These are phyloP conservation scores for Beauveria medogensis DNA, from an alignment of 2,329 filamentous ascomycete species.

Conservation along the genomic window DNA sequence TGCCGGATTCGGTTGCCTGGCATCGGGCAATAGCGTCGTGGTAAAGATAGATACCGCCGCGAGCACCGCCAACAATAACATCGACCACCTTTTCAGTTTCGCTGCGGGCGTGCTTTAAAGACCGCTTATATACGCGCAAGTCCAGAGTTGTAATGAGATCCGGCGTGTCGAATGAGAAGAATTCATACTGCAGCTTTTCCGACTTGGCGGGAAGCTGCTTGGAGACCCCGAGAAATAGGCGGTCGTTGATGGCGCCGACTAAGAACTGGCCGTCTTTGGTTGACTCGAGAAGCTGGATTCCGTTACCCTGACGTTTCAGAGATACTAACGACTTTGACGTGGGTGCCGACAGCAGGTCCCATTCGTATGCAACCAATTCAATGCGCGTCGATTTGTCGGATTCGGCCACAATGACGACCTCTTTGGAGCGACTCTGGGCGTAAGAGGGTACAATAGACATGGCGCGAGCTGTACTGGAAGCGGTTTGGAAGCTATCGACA, in stretches of 20 bases:
- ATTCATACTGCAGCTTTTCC: slow-evolving; percentile 38
- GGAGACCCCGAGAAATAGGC: slow-evolving; percentile 27
- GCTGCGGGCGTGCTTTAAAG: slow-evolving; percentile 17
- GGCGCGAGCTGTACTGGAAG: slow-evolving; percentile 36
- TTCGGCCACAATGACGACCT: slow-evolving; percentile 41
- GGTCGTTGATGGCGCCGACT: slow-evolving; percentile 31
- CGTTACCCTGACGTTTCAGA: slow-evolving; percentile 27
- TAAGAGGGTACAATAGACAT: slow-evolving; percentile 31
- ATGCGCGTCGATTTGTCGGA: slow-evolving; percentile 26
- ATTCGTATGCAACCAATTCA: slow-evolving; percentile 39
- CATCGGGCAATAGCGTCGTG: slow-evolving; percentile 61
- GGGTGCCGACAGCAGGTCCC: slow-evolving; percentile 21
- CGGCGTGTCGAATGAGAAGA: slow-evolving; percentile 49
- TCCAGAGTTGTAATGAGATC: slow-evolving; percentile 63
- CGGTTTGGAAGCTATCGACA: slow-evolving; percentile 33
- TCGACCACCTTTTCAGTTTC: slow-evolving; percentile 46
- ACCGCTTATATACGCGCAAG: slow-evolving; percentile 36
- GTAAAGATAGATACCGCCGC: slow-evolving; percentile 76
- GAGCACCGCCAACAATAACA: slow-evolving; percentile 66
- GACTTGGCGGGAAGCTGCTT: slow-evolving; percentile 17
- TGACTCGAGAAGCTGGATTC: slow-evolving; percentile 36
- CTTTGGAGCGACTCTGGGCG: slow-evolving; percentile 29
- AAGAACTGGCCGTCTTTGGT: slow-evolving; percentile 50
- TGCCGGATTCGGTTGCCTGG: slow-evolving; percentile 32
- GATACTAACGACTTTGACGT: slow-evolving; percentile 29